A percentile compares a stretch with the other conserved stretches of the same genome.
Evolutionary conservation across 305 asterid genomes (phyloP).

Genomic region (Solanum hybrid): DNA sequence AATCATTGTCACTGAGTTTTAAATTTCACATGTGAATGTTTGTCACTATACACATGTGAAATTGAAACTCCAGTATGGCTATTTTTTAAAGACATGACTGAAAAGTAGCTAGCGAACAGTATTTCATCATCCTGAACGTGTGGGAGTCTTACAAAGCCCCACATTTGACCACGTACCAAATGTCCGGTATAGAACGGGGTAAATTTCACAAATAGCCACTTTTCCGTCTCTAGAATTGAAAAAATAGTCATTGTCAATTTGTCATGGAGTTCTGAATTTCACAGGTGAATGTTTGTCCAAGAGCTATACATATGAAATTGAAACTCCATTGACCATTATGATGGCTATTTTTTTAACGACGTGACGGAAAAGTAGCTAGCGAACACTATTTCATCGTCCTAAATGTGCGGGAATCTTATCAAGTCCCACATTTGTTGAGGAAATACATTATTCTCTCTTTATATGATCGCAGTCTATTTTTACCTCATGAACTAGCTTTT

Average conservation of each 20-base stretch:
- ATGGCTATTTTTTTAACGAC: background rate
- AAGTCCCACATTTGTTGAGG: background rate
- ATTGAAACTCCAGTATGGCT: background rate
- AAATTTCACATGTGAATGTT: background rate
- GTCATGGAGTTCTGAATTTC: background rate
- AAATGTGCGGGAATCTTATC: background rate
- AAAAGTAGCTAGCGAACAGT: background rate
- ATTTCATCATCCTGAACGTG: background rate
- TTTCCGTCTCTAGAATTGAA: background rate
- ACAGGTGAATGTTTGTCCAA: background rate
- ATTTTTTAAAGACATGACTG: background rate
- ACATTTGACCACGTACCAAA: background rate
- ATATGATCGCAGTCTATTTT: background rate
- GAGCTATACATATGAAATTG: background rate
- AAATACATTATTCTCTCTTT: background rate
- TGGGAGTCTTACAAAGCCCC: background rate
- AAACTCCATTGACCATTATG: background rate
- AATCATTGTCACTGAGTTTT: background rate
- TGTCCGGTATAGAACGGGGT: background rate
- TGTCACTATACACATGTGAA: background rate
- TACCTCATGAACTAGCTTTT: background rate
- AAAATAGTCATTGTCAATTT: background rate
- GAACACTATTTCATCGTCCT: background rate
- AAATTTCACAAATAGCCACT: background rate
- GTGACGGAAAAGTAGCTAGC: background rate